These are phyloP conservation scores for Botryotinia calthae DNA, from an alignment of 2,329 filamentous ascomycete genomes.

Conservation along the genomic window DNA sequence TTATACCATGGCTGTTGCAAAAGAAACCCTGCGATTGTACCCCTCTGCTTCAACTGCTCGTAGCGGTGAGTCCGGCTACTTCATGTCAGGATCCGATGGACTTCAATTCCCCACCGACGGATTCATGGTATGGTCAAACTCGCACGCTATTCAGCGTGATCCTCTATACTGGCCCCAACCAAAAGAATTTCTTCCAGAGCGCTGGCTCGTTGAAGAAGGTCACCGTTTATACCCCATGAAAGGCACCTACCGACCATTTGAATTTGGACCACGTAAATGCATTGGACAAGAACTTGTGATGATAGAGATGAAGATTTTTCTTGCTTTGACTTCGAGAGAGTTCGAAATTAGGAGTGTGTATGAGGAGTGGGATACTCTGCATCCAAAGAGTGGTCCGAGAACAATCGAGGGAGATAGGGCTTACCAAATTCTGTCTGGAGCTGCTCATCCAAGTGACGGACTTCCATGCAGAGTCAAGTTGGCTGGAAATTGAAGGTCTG, in stretches of 20 bases:
- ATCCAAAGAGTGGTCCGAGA: not conserved
- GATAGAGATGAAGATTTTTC: not conserved
- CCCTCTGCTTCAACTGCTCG: slow-evolving; percentile 13
- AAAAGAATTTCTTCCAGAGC: not conserved
- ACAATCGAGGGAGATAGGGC: not conserved
- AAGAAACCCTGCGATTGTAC: slow-evolving; percentile 26
- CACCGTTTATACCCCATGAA: not conserved
- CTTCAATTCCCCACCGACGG: not conserved
- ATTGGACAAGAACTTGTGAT: not conserved
- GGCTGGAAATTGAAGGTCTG: not conserved
- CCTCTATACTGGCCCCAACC: not conserved
- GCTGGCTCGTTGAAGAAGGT: not conserved
- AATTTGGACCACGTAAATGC: not conserved
- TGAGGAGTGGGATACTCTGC: not conserved
- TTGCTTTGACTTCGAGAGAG: not conserved
- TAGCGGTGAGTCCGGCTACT: not conserved
- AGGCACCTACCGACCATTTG: not conserved
- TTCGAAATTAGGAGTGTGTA: not conserved
- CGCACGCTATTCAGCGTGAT: not conserved
- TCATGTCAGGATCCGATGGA: not conserved
- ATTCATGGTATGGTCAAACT: slow-evolving; percentile 3
- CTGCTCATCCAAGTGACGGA: not conserved
- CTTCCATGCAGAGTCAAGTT: not conserved
- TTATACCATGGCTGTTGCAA: slow-evolving; percentile 26
- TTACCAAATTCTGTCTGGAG: not conserved